Percentiles rank a stretch among this genome's conserved stretches.
Conservation (phyloP, 1,284 basidiomycete species). For the Abortiporus biennis region DNA sequence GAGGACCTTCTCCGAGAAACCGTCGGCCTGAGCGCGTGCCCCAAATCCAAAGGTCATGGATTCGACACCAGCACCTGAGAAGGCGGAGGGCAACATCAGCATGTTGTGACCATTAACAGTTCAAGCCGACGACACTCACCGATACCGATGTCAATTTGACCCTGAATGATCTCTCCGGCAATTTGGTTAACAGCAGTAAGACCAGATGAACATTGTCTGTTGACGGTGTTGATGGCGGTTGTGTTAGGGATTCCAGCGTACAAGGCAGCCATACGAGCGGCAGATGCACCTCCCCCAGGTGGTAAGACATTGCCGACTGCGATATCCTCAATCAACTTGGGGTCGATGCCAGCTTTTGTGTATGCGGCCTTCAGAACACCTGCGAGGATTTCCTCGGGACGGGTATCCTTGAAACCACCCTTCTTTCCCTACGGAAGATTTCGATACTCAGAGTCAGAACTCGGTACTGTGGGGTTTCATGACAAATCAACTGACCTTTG, state of each 20-base stretch:
- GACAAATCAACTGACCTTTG: constrained; percentile 56
- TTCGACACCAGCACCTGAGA: constrained; percentile 86
- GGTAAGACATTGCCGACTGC: constrained; percentile 94
- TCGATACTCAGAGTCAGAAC: neutral
- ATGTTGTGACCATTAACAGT: neutral
- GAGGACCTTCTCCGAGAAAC: constrained; percentile 79
- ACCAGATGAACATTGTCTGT: constrained; percentile 94
- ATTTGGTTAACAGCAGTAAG: constrained; percentile 87
- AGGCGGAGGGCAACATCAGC: neutral
- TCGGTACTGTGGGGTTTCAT: neutral
- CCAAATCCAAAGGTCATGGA: constrained; percentile 90
- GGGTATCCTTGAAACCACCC: constrained; percentile 92
- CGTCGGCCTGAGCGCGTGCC: constrained; percentile 61
- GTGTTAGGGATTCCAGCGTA: constrained; percentile 89
- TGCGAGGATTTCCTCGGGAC: constrained; percentile 86
- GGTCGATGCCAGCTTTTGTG: constrained; percentile 64
- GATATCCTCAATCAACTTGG: constrained; percentile 82
- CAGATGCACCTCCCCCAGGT: constrained; percentile 83
- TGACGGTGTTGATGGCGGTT: constrained; percentile 81
- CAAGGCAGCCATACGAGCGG: constrained; percentile 93
- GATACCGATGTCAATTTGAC: constrained; percentile 92
- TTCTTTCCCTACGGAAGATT: constrained; percentile 59
- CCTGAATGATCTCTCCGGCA: constrained; percentile 80
- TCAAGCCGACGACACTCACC: constrained; percentile 40
- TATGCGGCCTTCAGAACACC: constrained; percentile 76